Evolutionary conservation across 805 yeast genomes (phyloP).

Genomic region (Millerago galiae): DNA sequence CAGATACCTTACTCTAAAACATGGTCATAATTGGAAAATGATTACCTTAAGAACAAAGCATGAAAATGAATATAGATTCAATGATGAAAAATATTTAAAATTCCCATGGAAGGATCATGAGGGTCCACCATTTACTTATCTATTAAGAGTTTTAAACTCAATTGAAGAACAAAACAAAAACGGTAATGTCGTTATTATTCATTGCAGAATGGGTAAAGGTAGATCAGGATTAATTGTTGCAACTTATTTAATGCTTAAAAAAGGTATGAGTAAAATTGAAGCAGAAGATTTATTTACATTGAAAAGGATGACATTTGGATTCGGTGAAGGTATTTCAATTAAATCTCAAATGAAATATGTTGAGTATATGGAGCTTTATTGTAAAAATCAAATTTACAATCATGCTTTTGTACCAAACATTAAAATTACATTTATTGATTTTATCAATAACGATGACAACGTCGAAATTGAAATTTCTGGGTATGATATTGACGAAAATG

Average conservation of each 20-base stretch:
- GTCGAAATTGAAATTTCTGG: conserved; percentile 3
- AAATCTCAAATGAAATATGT: conserved; percentile 63
- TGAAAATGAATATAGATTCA: conserved; percentile 26
- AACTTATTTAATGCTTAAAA: conserved; percentile 57
- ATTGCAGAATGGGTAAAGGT: conserved; percentile 91
- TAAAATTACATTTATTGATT: conserved; percentile 2
- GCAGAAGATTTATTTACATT: conserved; percentile 50
- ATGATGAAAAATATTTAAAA: conserved; percentile 8
- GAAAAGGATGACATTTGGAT: conserved; percentile 47
- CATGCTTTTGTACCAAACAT: neutral
- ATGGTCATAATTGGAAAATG: conserved; percentile 59
- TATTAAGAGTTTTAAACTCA: conserved; percentile 38
- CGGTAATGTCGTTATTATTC: conserved; percentile 57
- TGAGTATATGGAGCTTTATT: conserved; percentile 35
- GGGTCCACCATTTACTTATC: conserved; percentile 56
- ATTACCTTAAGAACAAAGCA: conserved; percentile 68
- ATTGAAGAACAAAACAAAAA: conserved; percentile 37
- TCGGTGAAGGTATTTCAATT: conserved; percentile 67
- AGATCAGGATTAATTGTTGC: conserved; percentile 75
- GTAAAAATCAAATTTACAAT: conserved; percentile 1
- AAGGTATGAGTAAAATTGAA: conserved; percentile 31
- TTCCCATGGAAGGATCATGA: conserved; percentile 72
- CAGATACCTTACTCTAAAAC: conserved; percentile 37
- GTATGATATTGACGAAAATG: conserved; percentile 1
- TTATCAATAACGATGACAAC: neutral